Conservation (phyloP, 2,329 filamentous ascomycete species). For the Hypoxylon rubiginosum region DNA sequence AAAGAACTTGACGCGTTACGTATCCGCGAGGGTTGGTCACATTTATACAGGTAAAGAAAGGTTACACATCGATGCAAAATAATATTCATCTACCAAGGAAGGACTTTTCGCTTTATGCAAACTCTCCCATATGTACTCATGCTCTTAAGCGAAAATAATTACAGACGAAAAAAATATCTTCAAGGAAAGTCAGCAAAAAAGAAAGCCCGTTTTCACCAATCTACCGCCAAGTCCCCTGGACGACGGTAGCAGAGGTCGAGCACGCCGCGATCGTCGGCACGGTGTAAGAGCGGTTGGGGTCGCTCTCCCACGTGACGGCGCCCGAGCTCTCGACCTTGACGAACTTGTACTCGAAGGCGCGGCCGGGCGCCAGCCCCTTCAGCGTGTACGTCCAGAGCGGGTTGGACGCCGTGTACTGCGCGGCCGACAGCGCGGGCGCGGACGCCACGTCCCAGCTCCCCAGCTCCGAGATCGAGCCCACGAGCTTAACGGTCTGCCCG, state of each 20-base stretch:
- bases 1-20: not conserved
- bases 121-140: too few species aligned
- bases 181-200: not conserved
- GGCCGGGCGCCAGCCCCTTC: slow-evolving; percentile 64
- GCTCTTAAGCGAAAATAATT: not conserved
- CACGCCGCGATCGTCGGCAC: slow-evolving; percentile 48
- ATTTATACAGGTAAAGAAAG: not conserved
- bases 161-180: too few species aligned
- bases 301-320: slow-evolving; percentile 69
- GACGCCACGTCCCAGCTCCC: slow-evolving; percentile 64
- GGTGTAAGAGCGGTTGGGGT: slow-evolving; percentile 58
- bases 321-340: slow-evolving; percentile 67
- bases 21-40: not conserved
- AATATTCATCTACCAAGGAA: too few species aligned
- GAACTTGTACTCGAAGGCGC: slow-evolving; percentile 71
- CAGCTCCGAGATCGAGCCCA: slow-evolving; percentile 58
- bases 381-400: slow-evolving; percentile 68
- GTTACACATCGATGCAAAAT: too few species aligned
- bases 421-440: slow-evolving; percentile 65
- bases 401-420: slow-evolving; percentile 66
- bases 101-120: too few species aligned
- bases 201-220: slow-evolving; percentile 6
- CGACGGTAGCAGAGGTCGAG: slow-evolving; percentile 32
- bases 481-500: slow-evolving; percentile 65
- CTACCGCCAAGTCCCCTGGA: slow-evolving; percentile 49